phyloP scores from a whole-genome alignment of 2,329 filamentous ascomycete species.

The Cordyceps pruinosa region DNA sequence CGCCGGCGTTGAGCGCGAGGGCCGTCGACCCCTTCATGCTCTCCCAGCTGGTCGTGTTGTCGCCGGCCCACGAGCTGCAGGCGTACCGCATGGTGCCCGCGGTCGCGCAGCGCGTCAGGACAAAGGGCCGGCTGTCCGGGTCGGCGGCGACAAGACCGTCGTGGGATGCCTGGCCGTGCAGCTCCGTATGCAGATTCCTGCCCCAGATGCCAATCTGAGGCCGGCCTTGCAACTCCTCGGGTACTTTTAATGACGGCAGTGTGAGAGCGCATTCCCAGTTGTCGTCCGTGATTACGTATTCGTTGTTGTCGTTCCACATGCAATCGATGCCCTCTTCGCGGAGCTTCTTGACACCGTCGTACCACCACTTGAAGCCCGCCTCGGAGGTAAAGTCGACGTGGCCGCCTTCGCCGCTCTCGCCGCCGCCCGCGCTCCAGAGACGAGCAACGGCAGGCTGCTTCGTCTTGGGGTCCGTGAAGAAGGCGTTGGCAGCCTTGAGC shows the following conservation, averaged over 20 bases:
- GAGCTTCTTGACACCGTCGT: conserved; percentile 56
- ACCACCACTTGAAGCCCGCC: conserved; percentile 65
- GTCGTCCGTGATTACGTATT: conserved; percentile 62
- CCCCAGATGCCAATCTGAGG: conserved; percentile 62
- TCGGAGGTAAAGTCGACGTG: conserved; percentile 68
- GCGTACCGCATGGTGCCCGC: conserved; percentile 64
- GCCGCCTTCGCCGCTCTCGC: conserved; percentile 61
- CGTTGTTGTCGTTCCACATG: conserved; percentile 77
- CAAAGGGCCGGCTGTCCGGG: conserved; percentile 56
- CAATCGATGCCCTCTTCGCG: conserved; percentile 60
- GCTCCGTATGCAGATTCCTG: conserved; percentile 60
- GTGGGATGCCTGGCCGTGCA: conserved; percentile 64
- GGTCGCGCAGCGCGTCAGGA: conserved; percentile 64
- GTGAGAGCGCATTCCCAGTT: conserved; percentile 57
- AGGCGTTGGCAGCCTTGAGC: conserved; percentile 49
- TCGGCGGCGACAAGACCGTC: conserved; percentile 55
- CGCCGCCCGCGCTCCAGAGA: conserved; percentile 67
- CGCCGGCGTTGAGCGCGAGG: conserved; percentile 58
- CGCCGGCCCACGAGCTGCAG: conserved; percentile 67
- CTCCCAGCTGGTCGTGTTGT: conserved; percentile 68
- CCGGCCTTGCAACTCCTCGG: conserved; percentile 28
- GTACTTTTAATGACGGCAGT: conserved; percentile 27
- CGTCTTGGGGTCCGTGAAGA: conserved; percentile 56
- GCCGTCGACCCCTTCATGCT: conserved; percentile 67
- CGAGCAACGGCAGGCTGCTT: conserved; percentile 48